Conservation (phyloP, 192 early-diverging fungal genomes). For the Backusella macrospora region DNA sequence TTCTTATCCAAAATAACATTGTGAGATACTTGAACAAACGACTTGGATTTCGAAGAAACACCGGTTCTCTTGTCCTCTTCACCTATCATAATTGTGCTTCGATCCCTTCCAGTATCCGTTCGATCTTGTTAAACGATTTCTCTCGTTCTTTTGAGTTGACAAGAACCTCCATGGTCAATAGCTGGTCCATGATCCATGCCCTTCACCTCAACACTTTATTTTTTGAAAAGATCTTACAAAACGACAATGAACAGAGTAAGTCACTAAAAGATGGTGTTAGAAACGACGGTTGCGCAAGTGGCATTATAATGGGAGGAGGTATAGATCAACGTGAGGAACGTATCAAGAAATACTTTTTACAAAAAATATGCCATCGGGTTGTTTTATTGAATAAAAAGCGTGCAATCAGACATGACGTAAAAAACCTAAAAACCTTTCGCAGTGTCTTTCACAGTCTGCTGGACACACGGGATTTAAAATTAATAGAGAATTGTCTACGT, state of each 20-base stretch:
- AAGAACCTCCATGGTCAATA: not conserved
- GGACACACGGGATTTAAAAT: not conserved
- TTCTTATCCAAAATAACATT: not conserved
- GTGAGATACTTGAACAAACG: conserved; percentile 9
- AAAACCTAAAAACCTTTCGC: conserved; percentile 2
- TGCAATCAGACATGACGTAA: not conserved
- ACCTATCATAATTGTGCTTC: not conserved
- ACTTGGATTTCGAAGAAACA: not conserved
- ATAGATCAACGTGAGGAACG: not conserved
- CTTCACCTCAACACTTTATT: conserved; percentile 10
- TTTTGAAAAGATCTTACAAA: not conserved
- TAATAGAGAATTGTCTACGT: conserved; percentile 8
- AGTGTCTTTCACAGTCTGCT: not conserved
- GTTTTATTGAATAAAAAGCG: not conserved
- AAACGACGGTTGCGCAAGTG: no score
- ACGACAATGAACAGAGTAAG: not conserved
- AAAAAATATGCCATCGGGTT: not conserved
- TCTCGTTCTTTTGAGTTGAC: not conserved
- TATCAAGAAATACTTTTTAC: not conserved
- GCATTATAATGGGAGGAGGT: not conserved
- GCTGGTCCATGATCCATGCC: conserved; percentile 22
- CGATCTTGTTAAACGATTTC: not conserved
- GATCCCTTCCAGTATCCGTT: not conserved
- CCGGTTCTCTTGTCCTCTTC: conserved; percentile 10
- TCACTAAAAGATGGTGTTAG: no score